Evolutionary conservation across 2,329 filamentous ascomycete genomes (phyloP), one percentile per base, ranked within the genome.

Genomic region (Aspergillus sp.): DNA sequence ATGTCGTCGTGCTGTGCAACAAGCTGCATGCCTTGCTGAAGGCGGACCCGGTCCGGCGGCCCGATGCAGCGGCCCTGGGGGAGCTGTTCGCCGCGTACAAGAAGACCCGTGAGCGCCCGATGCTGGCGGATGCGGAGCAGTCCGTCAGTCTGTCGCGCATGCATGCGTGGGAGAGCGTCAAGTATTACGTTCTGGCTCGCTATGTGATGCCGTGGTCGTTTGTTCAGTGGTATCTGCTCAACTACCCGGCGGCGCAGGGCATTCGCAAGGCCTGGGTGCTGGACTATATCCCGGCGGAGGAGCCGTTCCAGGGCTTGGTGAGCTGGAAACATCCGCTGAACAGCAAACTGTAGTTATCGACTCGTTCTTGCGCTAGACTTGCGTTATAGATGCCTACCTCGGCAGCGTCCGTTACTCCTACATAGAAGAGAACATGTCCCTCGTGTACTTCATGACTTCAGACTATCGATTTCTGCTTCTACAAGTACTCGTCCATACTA

Each of bases 1-100:
- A 73, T 47, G 48, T 61, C 3, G 55, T 60, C 25, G 49, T 51
- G 5, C 47, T 59, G 3, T 55, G 54, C 34, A 61, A 63, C 19
- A 36, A 45, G 23, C 50, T 63, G 31, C 34, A 42, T 25, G 38
- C 42, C 32, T 19, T 34, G 19, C 7, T 54, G 20, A 13, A 17
- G 17, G 38, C 1, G 5, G 36, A 6, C 4, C n/a, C 19, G 2
- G 23, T 23, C 5, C 19, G 13, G 4, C 3, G 19, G 20, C 14
- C 31, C 4, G 5, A 17, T 13, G 14, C 21, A 3, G 20, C 7
- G 3, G 11, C 19, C 4, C 23, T 54, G 6, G 23, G 16, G 9
- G 16, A 41, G 13, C 23, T 46, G n/a, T 50, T 52, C 25, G 23
- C n/a, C 5, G n/a, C n/a, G 20, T 55, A 55, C 41, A 34, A 49